These are phyloP conservation scores for Mucor racemosus DNA, from an alignment of 371 early-diverging fungal genomes.

Conservation along the genomic window DNA sequence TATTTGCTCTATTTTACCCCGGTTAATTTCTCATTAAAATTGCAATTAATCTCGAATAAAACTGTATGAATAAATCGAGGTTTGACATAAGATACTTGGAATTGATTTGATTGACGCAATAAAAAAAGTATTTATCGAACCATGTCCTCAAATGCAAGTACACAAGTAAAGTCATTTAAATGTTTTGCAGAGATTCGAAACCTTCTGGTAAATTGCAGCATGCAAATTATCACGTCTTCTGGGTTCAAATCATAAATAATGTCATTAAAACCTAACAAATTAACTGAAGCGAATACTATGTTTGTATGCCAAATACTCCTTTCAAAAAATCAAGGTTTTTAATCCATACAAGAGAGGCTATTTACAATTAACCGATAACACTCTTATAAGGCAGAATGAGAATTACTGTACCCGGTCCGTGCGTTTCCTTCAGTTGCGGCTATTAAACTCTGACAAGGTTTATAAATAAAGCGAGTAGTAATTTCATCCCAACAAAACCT, in stretches of 20 bases:
- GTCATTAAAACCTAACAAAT: background rate
- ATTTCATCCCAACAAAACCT: background rate
- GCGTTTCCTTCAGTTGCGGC: slow-evolving; percentile 1
- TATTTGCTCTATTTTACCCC: background rate
- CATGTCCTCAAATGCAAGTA: too few species aligned
- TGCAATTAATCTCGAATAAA: too few species aligned
- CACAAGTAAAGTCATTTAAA: background rate
- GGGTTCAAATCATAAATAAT: background rate
- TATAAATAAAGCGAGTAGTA: slow-evolving; percentile 4
- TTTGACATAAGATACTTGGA: background rate
- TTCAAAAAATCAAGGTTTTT: background rate
- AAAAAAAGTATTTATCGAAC: too few species aligned
- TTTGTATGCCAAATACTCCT: background rate
- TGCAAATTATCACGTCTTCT: background rate
- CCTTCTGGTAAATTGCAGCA: background rate
- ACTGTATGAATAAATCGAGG: too few species aligned
- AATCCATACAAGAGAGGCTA: background rate
- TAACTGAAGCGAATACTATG: background rate
- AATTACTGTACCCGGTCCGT: slow-evolving; percentile 7
- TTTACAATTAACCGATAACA: background rate
- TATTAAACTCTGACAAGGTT: background rate
- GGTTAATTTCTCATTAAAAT: background rate
- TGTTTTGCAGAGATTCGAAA: too few species aligned
- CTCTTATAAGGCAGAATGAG: background rate
- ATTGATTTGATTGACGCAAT: background rate